Evolutionary conservation across 306 rosid genomes (phyloP), one percentile per base, ranked within the genome.

Genomic region (Fragaria vesca): DNA sequence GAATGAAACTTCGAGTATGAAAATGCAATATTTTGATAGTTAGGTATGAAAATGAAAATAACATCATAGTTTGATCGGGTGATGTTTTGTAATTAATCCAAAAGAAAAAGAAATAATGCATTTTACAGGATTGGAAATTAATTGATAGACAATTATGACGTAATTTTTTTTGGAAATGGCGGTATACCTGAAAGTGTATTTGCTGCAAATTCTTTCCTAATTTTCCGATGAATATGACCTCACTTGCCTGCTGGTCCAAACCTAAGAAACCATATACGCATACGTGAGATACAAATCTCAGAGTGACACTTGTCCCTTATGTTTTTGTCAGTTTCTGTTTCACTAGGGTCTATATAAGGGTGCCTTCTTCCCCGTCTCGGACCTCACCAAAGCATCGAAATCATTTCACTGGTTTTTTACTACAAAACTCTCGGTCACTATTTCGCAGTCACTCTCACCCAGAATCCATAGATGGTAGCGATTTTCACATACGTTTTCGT

Each of bases 381-480:
- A 47, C 21, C 77, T 69, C 57, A 75, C 30, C 69, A 45, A 43
- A 57, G 12, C 40, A 38, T 40, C 30, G 8, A 26, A 38, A 34
- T 18, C 50, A 52, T 62, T 20, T 1, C 18, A 63, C 42, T 66
- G 50, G 42, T 61, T 60, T 42, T 43, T 48, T 42, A 11, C 15
- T 67, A 67, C 36, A 62, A 61, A 74, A 75, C 26, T 54, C 71
- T 46, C 38, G 2, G 30, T 20, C 28, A 52, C 21, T 3, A 50
- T 16, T 28, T 20, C 8, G 11, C 55, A 48, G 48, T 65, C 65
- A 40, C 48, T 43, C 54, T 45, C 28, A 11, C 67, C 3, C 60
- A 73, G 20, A 17, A 4, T 13, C 16, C 9, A 66, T 17, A 71
- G 32, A 92, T 92, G 97, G 84, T 73, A 57, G 80, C 43, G 63